Evolutionary conservation across 495 filamentous ascomycete genomes (phyloP).

Genomic region (Lophiotrema nucula): DNA sequence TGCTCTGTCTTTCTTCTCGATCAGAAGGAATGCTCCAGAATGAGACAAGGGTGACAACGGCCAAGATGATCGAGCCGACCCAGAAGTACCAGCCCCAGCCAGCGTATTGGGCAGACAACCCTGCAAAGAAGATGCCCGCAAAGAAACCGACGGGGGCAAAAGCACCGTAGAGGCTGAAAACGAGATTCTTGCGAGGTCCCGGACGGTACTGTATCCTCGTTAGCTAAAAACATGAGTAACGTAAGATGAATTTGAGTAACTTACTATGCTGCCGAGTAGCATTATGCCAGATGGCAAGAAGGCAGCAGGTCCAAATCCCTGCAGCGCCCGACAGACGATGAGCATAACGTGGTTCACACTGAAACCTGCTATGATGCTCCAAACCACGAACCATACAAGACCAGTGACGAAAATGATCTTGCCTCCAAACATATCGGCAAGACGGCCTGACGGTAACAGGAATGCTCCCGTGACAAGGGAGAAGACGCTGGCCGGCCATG

Average conservation of each 20-base stretch:
- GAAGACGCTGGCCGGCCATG: conserved; percentile 80
- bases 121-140: conserved; percentile 76
- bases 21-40: conserved; percentile 68
- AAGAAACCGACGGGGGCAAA: conserved; percentile 80
- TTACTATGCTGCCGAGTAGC: conserved; percentile 67
- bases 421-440: conserved; percentile 68
- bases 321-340: conserved; percentile 71
- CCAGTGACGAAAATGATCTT: conserved; percentile 68
- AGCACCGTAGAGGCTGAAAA: conserved; percentile 79
- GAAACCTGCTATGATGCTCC: conserved; percentile 72
- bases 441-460: conserved; percentile 72
- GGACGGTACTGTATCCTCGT: conserved; percentile 71
- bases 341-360: conserved; percentile 68
- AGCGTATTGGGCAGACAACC: conserved; percentile 61
- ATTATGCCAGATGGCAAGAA: conserved; percentile 76
- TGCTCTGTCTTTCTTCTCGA: conserved; percentile 47
- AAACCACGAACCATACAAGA: conserved; percentile 68
- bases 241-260: too few relatives aligned
- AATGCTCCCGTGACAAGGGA: conserved; percentile 72
- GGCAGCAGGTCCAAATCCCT: conserved; percentile 75
- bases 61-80: conserved; percentile 60
- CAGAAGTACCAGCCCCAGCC: conserved; percentile 81
- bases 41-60: conserved; percentile 53
- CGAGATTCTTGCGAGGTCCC: conserved; percentile 79
- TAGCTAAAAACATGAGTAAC: neutral